Evolutionary conservation across 805 yeast species (phyloP), one percentile per base, ranked within the genome.

Genomic region (Cyberlindnera nakhonratchasimensis): DNA sequence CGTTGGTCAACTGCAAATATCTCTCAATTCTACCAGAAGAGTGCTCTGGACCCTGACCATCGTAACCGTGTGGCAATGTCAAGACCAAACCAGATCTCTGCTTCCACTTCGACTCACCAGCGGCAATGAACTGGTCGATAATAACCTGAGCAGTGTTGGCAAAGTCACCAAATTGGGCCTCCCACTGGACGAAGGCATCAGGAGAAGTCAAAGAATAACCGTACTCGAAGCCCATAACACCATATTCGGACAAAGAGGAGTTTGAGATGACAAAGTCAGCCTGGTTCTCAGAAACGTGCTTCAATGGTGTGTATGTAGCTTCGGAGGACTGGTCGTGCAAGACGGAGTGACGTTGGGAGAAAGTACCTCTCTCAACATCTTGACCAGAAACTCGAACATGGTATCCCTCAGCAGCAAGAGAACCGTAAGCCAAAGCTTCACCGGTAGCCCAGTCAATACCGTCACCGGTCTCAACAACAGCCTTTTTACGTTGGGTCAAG

Each of bases 1-100:
- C 99, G 65, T 90, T 90, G 62, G 96, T 84, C 63, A 93, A 70
- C 73, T 87, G 96, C 68, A 93, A 76, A 72, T 89, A 93, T 74
- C 99, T 83, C 74, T 93, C 99, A 42, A 93, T 69, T 77, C 98
- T 84, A 60, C 96, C 98, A 43, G 96, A 86, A 21, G 99, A 93
- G 71, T 93, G 99, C 74, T 93, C 99, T 53, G 99, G 98, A 61
- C 99, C 99, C 74, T 93, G 99, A 54, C 99, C 99, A 66, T 93
- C 99, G 67, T 90, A 93, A 72, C 99, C 99, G 66, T 93, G 99
- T 45, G 99, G 99, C 69, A 93, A 77, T 4, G 97, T 87, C 56
- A 93, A 71, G 29, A 93, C 96, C 46, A 93, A 64, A 65, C 99
- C 99, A 12, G 96, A 87, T 71, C 99, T 86, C 77, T 93, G 99